Conservation (phyloP, 305 asterid genomes). For the Petunia hybrid region DNA sequence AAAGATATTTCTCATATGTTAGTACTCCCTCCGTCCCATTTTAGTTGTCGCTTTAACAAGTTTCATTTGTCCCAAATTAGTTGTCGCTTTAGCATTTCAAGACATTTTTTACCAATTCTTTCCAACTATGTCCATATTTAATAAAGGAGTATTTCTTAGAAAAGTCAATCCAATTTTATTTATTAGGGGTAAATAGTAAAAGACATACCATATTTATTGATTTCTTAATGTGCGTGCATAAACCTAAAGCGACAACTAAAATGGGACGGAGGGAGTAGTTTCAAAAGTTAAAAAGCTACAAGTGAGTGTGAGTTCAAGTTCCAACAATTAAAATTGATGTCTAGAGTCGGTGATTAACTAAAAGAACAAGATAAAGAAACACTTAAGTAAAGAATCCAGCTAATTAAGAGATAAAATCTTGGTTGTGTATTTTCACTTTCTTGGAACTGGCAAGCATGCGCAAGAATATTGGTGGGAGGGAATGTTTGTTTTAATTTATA, state of each 20-base stretch:
- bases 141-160: no score
- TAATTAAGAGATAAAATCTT: conserved; percentile 28
- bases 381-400: background rate
- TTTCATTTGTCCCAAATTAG: no score
- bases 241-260: no score
- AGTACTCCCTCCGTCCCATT: no score
- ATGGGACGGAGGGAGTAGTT: background rate
- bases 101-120: no score
- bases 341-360: conserved; percentile 18
- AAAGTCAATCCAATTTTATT: no score
- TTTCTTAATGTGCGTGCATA: no score
- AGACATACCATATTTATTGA: no score
- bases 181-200: no score
- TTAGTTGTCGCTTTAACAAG: no score
- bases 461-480: conserved; percentile 40
- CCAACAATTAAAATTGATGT: conserved; percentile 44
- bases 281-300: conserved; percentile 29
- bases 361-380: background rate
- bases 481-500: conserved; percentile 33
- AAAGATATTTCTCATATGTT: background rate
- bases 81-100: no score
- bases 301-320: conserved; percentile 47
- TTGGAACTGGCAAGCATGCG: conserved; percentile 80
- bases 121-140: no score
- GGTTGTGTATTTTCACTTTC: conserved; percentile 52